phyloP scores from a whole-genome alignment of 306 rosid genomes.

The Casuarina glauca region DNA sequence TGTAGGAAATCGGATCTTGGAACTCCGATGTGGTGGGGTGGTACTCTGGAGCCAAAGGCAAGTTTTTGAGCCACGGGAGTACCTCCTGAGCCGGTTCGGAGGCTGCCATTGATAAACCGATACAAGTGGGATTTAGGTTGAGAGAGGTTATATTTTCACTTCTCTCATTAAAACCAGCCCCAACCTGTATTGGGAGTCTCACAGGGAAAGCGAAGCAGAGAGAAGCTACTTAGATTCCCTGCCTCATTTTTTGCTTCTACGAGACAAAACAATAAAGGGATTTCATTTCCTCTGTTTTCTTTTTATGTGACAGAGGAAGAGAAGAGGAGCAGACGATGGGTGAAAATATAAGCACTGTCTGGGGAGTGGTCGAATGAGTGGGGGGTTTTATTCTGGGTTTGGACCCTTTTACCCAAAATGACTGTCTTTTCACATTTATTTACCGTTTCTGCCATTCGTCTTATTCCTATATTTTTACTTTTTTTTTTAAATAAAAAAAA shows the following conservation, averaged over 20 bases:
- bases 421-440: slow-evolving; percentile 30
- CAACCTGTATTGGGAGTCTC: not conserved
- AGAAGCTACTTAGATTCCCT: slow-evolving; percentile 39
- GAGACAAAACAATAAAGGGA: not conserved
- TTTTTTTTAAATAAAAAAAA: not conserved
- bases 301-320: slow-evolving; percentile 50
- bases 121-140: not conserved
- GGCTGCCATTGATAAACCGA: slow-evolving; percentile 41
- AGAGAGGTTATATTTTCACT: slow-evolving; percentile 18
- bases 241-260: slow-evolving; percentile 9
- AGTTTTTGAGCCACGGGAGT: slow-evolving; percentile 77
- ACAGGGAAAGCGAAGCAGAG: slow-evolving; percentile 5
- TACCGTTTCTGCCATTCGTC: slow-evolving; percentile 37
- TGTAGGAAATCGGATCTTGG: slow-evolving; percentile 96
- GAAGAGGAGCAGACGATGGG: slow-evolving; percentile 3
- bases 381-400: slow-evolving; percentile 45
- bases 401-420: not conserved
- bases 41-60: slow-evolving; percentile 90
- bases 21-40: slow-evolving; percentile 74
- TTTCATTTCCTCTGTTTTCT: slow-evolving; percentile 50
- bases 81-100: slow-evolving; percentile 74
- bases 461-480: too few relatives aligned
- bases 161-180: slow-evolving; percentile 39
- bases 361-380: slow-evolving; percentile 38
- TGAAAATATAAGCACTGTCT: not conserved